phyloP scores from a whole-genome alignment of 306 rosid species.

The Sicyos baderoa region DNA sequence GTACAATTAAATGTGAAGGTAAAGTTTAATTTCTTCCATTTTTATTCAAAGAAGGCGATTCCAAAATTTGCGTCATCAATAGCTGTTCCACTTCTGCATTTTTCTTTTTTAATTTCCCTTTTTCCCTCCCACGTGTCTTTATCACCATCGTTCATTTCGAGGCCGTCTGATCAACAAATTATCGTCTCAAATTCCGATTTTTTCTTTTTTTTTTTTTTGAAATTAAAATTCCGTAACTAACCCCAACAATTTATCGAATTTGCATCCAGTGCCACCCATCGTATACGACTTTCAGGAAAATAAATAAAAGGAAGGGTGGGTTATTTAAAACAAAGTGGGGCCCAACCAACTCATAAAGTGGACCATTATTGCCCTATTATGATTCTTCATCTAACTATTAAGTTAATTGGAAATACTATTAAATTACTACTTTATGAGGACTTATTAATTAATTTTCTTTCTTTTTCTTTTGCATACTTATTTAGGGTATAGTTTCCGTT shows the following conservation, averaged over 20 bases:
- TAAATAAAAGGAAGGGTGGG: neutral
- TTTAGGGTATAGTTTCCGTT: too few species aligned
- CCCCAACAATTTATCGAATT: neutral
- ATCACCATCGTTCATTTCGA: neutral
- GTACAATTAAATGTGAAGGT: neutral
- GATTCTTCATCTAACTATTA: neutral
- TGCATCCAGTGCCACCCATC: neutral
- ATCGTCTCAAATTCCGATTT: neutral
- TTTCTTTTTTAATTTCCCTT: neutral
- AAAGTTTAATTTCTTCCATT: neutral
- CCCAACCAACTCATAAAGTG: constrained; percentile 13
- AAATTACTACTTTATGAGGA: too few species aligned
- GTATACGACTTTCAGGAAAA: neutral
- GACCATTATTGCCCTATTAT: neutral
- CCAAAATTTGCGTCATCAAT: neutral
- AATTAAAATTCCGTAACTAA: too few species aligned
- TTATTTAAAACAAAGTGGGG: neutral
- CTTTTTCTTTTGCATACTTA: too few species aligned
- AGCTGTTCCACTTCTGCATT: neutral
- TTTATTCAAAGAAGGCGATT: constrained; percentile 2
- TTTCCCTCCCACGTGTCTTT: constrained; percentile 5
- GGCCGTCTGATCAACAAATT: neutral
- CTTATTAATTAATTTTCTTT: too few species aligned
- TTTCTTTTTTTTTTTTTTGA: too few species aligned
- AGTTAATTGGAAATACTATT: too few species aligned